phyloP scores from a whole-genome alignment of 441 rosid species.

The Adansonia madagascariensis region DNA sequence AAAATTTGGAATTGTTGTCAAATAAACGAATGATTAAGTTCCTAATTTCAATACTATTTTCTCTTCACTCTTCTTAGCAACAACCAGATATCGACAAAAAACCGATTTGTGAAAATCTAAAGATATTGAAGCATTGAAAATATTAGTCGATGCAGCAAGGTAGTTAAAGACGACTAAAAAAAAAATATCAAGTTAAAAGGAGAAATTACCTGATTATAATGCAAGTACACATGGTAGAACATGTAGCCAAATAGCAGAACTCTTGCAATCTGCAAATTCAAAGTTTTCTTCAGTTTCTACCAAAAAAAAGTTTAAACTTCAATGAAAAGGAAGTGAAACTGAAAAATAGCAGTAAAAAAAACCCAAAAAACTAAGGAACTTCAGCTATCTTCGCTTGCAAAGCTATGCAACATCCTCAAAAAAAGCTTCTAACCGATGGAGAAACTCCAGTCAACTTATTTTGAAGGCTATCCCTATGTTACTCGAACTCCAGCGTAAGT shows the following conservation, averaged over 20 bases:
- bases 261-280: slow-evolving; percentile 58
- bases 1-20: neutral
- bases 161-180: neutral
- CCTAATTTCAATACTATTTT: neutral
- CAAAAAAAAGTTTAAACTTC: neutral
- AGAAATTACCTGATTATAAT: slow-evolving; percentile 56
- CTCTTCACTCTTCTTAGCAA: too few species aligned
- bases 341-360: neutral
- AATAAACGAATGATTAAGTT: neutral
- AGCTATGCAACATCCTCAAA: neutral
- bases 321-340: neutral
- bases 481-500: too few species aligned
- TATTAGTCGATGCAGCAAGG: neutral
- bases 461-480: neutral
- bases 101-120: neutral
- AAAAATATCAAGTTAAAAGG: neutral
- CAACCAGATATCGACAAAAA: neutral
- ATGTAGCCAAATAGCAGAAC: slow-evolving; percentile 58
- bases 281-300: slow-evolving; percentile 20
- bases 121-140: neutral
- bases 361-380: neutral
- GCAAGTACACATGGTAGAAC: slow-evolving; percentile 61
- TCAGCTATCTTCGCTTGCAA: neutral
- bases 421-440: neutral
- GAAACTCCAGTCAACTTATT: neutral